Base-by-base conservation (phyloP, 2,329 filamentous ascomycete species). In the Colletotrichum falcatum region DNA sequence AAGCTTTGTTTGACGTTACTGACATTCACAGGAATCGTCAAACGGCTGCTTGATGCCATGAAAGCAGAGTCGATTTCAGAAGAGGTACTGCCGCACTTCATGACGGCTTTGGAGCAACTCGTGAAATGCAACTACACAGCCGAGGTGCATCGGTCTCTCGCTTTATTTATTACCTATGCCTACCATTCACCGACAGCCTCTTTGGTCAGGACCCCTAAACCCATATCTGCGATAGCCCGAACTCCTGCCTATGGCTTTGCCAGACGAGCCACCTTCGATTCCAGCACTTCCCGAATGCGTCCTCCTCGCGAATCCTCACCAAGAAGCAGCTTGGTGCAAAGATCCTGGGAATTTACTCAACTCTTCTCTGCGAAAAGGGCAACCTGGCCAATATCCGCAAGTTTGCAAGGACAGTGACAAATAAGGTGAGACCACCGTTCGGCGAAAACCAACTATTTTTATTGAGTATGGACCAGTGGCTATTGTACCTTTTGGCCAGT, bases 351-450 rank as follows among this genome's bases (percentile, higher is more conserved):
- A 90, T 97, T 81, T 95, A 96, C 77, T 88, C 92, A 9, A 87
- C 90, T 33, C 85, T 97, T 14, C 84, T 98, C 12, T 97, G 94
- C 76, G 90, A 93, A 72, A 89, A 89, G 75, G 87, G 87, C 28
- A 94, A 91, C 73, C 82, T 87, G 12, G 84, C 84, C 18, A 90
- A 92, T 72, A 92, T 97, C 66, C 90, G 91, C 77, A 96, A 94
- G 75, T 98, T 99, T 83, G 94, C 94, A 6, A 93, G 92, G 77
- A 97, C 95, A 1, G 95, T 99, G 11, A 98, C 95, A 28, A 97
- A 97, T 75, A 97, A 97, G 87, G 93, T 94, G 83, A 77, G 84
- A 80, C 72, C 58, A 65, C 66, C 70, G 35, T 55, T 56, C 63
- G 66, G 70, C 51, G 72, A 71, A 65, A 62, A 62, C 58, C 70